A percentile compares a stretch with the other conserved stretches of the same genome.
Evolutionary conservation across 352 stramenopile genomes (phyloP).

Genomic region (Phytopythium cucurbitacearum): DNA sequence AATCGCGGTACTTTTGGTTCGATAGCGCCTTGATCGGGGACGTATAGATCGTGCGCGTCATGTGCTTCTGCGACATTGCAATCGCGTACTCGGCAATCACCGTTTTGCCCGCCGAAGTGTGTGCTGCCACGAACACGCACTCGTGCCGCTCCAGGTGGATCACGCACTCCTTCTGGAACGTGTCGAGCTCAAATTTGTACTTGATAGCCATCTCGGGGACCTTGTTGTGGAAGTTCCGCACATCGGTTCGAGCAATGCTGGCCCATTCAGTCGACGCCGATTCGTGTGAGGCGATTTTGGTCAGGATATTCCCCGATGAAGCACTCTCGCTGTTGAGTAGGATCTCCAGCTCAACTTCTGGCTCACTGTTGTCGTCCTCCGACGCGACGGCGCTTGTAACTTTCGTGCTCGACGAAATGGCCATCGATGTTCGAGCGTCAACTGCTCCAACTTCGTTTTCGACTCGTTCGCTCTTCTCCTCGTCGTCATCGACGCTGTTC

Average conservation of each 20-base stretch:
- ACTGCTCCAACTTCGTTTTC: constrained; percentile 3
- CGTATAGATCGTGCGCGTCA: constrained; percentile 95
- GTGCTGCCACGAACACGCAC: constrained; percentile 95
- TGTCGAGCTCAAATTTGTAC: constrained; percentile 89
- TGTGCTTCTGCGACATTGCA: constrained; percentile 90
- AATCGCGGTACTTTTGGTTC: constrained; percentile 99
- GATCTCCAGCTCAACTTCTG: constrained; percentile 47
- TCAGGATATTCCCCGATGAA: constrained; percentile 8
- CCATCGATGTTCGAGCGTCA: constrained; percentile 2
- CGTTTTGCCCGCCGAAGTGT: constrained; percentile 98
- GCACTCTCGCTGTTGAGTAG: constrained; percentile 26
- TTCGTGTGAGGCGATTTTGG: background rate
- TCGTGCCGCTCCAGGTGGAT: constrained; percentile 92
- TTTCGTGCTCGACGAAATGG: background rate
- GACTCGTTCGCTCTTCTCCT: constrained; percentile 8
- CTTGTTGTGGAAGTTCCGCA: constrained; percentile 82
- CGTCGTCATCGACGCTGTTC: constrained; percentile 21
- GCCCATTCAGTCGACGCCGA: constrained; percentile 55
- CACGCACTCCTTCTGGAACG: constrained; percentile 97
- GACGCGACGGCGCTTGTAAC: background rate
- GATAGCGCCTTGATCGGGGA: constrained; percentile 98
- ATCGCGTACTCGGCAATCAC: constrained; percentile 99
- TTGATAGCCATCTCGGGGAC: constrained; percentile 80
- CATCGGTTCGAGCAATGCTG: constrained; percentile 60
- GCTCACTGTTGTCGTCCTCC: constrained; percentile 18